Evolutionary conservation across 257 asterid genomes (phyloP).

Genomic region (Voacanga thouarsii): DNA sequence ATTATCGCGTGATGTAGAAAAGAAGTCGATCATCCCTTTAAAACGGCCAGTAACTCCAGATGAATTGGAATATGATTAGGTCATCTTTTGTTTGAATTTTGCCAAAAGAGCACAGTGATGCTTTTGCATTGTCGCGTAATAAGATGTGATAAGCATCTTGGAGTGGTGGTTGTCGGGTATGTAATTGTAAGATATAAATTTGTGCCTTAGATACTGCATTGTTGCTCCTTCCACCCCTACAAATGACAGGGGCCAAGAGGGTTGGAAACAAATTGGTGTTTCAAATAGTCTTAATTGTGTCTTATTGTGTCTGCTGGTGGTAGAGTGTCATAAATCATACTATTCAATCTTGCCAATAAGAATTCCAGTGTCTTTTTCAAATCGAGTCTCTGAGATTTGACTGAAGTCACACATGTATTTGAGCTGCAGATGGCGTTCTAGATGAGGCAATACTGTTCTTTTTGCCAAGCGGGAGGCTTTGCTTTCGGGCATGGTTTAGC

Average conservation of each 20-base stretch:
- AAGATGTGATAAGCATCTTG: neutral
- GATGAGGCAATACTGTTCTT: neutral
- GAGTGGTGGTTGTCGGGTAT: neutral
- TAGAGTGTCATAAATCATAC: neutral
- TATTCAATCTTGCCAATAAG: neutral
- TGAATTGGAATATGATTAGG: conserved; percentile 89
- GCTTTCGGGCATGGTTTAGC: neutral
- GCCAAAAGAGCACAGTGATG: conserved; percentile 3
- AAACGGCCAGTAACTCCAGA: conserved; percentile 91
- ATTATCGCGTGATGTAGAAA: conserved; percentile 79
- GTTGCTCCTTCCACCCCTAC: too few relatives aligned
- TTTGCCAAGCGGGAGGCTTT: neutral
- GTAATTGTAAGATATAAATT: neutral
- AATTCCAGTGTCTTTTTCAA: neutral
- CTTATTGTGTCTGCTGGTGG: neutral
- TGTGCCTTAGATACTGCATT: neutral
- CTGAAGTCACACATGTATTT: neutral
- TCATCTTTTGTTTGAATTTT: neutral
- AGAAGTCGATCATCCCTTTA: conserved; percentile 85
- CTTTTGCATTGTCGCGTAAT: conserved; percentile 1
- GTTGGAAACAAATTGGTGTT: neutral
- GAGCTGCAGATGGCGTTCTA: neutral
- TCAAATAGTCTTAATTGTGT: neutral
- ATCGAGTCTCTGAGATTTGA: too few relatives aligned
- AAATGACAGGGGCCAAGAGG: neutral